Conservation (phyloP, 345 rosid genomes). For the Psidium guajava region DNA sequence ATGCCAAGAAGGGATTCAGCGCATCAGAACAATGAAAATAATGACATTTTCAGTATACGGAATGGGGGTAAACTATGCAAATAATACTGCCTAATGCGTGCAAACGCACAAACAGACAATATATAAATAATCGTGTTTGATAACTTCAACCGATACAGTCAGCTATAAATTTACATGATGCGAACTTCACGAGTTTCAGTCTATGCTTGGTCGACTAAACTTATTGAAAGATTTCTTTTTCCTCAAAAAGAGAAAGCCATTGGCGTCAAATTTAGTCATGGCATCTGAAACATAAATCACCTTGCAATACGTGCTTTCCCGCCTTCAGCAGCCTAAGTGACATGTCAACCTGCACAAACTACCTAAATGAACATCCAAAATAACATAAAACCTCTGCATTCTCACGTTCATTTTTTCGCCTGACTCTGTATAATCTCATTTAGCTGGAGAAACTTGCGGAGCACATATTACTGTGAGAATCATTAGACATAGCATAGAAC, state of each 20-base stretch:
- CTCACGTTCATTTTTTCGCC: not conserved
- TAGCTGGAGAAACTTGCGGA: too few relatives aligned
- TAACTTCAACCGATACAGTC: not conserved
- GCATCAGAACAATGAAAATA: not conserved
- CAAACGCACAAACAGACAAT: not conserved
- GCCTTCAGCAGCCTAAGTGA: slow-evolving; percentile 73
- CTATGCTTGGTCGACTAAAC: not conserved
- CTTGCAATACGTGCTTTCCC: slow-evolving; percentile 92
- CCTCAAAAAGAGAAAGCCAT: not conserved
- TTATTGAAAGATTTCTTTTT: not conserved
- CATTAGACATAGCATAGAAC: not conserved
- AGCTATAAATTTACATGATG: not conserved
- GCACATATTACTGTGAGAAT: too few relatives aligned
- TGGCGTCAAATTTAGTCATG: not conserved
- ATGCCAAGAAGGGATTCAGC: slow-evolving; percentile 25
- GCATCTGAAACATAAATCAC: slow-evolving; percentile 14
- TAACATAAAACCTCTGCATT: not conserved
- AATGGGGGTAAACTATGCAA: not conserved
- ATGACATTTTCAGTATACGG: not conserved
- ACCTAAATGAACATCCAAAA: not conserved
- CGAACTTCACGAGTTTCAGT: not conserved
- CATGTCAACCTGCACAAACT: slow-evolving; percentile 53
- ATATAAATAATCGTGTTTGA: not conserved
- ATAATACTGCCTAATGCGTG: not conserved
- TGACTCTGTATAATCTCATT: not conserved